Evolutionary conservation across 345 rosid species (phyloP).

Genomic region (Triadica sebifera): DNA sequence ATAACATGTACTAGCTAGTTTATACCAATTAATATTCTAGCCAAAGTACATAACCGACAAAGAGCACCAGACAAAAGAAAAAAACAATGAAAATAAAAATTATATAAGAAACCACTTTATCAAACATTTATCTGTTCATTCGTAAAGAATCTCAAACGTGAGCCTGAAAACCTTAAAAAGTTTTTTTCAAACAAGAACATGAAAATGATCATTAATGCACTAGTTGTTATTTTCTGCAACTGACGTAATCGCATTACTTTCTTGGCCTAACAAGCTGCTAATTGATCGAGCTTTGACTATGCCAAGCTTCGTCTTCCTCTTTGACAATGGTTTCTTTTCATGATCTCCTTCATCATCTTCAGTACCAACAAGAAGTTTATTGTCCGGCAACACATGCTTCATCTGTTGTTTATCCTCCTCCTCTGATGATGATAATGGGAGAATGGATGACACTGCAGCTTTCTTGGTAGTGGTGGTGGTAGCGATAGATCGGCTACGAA

Average conservation of each 20-base stretch:
- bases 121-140: conserved; percentile 4
- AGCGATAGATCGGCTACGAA: conserved; percentile 35
- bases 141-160: background rate
- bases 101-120: background rate
- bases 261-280: conserved; percentile 79
- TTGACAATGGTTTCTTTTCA: conserved; percentile 31
- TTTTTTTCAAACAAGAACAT: background rate
- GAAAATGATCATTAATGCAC: background rate
- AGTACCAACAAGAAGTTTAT: background rate
- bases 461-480: conserved; percentile 13
- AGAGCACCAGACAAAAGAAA: background rate
- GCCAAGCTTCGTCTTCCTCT: conserved; percentile 78
- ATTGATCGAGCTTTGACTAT: conserved; percentile 90
- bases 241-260: conserved; percentile 13
- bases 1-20: background rate
- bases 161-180: background rate
- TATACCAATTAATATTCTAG: background rate
- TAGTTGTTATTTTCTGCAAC: conserved; percentile 11
- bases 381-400: background rate
- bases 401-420: background rate
- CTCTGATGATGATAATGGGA: conserved; percentile 10
- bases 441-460: background rate
- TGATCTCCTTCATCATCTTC: conserved; percentile 8
- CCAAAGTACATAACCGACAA: background rate
- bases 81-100: background rate